Conservation (phyloP, 345 rosid species). For the Pseudoturritis turrita region DNA sequence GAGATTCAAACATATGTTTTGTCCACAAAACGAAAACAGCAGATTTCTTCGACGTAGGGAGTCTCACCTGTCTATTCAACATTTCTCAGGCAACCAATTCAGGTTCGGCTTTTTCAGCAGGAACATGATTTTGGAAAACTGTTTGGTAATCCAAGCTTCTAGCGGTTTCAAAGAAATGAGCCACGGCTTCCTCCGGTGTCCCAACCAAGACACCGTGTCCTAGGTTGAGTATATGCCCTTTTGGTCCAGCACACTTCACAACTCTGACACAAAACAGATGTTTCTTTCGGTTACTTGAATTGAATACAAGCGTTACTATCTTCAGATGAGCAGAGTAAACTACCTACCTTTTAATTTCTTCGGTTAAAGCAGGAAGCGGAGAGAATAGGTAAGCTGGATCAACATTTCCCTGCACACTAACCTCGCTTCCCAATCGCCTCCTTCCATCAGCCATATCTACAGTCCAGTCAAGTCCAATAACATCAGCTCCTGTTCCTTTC, state of each 20-base stretch:
- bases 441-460: slow-evolving; percentile 94
- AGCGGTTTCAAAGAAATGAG: slow-evolving; percentile 81
- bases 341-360: slow-evolving; percentile 65
- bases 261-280: slow-evolving; percentile 45
- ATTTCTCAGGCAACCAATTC: slow-evolving; percentile 49
- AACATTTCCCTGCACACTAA: slow-evolving; percentile 85
- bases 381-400: slow-evolving; percentile 85
- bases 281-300: slow-evolving; percentile 1
- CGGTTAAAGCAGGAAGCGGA: slow-evolving; percentile 71
- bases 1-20: neutral
- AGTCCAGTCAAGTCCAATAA: slow-evolving; percentile 96
- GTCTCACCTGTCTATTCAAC: slow-evolving; percentile 12
- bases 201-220: slow-evolving; percentile 95
- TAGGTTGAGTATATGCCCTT: slow-evolving; percentile 83
- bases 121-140: slow-evolving; percentile 36
- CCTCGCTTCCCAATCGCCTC: slow-evolving; percentile 56
- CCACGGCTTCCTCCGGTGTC: slow-evolving; percentile 91
- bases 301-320: neutral
- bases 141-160: slow-evolving; percentile 56
- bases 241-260: slow-evolving; percentile 75
- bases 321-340: neutral
- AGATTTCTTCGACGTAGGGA: neutral
- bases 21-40: neutral
- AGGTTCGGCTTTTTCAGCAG: slow-evolving; percentile 38
- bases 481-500: slow-evolving; percentile 88